Evolutionary conservation across 495 filamentous ascomycete genomes (phyloP).

Genomic region (Jackrogersella multiformis): DNA sequence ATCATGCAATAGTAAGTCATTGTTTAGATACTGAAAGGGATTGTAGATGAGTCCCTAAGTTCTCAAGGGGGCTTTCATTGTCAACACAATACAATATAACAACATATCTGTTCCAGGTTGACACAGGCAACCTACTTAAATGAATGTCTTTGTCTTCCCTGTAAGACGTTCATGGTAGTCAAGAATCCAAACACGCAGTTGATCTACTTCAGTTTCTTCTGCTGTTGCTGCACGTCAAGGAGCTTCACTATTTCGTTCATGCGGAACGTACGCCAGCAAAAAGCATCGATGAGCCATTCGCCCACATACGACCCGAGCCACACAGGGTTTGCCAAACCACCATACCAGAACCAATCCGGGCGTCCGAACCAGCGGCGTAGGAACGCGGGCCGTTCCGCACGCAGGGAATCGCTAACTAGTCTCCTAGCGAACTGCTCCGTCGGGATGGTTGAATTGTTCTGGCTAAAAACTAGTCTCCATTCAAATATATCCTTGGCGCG

Average conservation of each 20-base stretch:
- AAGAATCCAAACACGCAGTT: neutral
- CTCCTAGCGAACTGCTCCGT: slow-evolving; percentile 52
- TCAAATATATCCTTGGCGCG: slow-evolving; percentile 53
- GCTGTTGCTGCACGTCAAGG: slow-evolving; percentile 31
- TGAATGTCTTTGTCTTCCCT: slow-evolving; percentile 3
- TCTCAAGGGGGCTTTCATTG: neutral
- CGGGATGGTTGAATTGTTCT: slow-evolving; percentile 52
- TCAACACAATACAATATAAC: neutral
- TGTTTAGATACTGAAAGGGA: neutral
- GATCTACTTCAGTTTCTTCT: slow-evolving; percentile 44
- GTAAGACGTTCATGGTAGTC: neutral
- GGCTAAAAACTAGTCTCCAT: slow-evolving; percentile 55
- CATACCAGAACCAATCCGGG: slow-evolving; percentile 60
- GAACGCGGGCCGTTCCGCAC: slow-evolving; percentile 46
- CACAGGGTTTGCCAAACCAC: slow-evolving; percentile 46
- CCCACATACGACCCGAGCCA: slow-evolving; percentile 51
- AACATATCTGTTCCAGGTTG: neutral
- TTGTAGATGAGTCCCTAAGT: neutral
- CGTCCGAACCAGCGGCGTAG: slow-evolving; percentile 54
- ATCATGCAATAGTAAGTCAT: neutral
- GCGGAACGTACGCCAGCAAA: slow-evolving; percentile 50
- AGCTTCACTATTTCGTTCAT: slow-evolving; percentile 51
- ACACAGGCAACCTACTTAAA: neutral
- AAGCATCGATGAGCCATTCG: slow-evolving; percentile 54
- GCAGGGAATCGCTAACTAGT: slow-evolving; percentile 51